Evolutionary conservation across 441 rosid species (phyloP).

Genomic region (Jatropha podagrica): DNA sequence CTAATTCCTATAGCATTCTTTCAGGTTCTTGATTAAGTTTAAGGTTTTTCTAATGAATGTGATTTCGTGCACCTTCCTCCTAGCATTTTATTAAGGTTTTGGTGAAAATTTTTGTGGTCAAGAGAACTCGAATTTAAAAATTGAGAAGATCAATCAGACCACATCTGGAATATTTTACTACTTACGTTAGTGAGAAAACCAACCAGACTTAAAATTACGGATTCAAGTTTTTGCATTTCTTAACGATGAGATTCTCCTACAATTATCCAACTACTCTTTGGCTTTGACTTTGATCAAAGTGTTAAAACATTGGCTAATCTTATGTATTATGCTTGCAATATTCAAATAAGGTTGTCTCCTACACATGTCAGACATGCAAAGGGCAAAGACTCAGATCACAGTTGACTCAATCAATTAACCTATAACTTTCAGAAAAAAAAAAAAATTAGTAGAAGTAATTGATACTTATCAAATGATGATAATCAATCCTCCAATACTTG

Average conservation of each 20-base stretch:
- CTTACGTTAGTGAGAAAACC: too few species aligned
- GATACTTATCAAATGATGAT: slow-evolving; percentile 15
- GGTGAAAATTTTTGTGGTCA: too few species aligned
- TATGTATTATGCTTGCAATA: slow-evolving; percentile 14
- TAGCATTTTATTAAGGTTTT: slow-evolving; percentile 2
- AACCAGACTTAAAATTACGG: too few species aligned
- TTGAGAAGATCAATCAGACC: too few species aligned
- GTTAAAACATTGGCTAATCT: slow-evolving; percentile 1
- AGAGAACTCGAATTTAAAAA: too few species aligned
- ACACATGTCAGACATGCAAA: slow-evolving; percentile 44
- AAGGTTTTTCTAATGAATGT: neutral
- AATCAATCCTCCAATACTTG: slow-evolving; percentile 14
- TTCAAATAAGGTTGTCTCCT: slow-evolving; percentile 13
- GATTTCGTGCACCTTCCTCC: slow-evolving; percentile 29
- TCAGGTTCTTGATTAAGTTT: neutral
- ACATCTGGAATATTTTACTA: too few species aligned
- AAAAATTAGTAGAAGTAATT: neutral
- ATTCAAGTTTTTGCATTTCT: slow-evolving; percentile 19
- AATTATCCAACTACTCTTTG: slow-evolving; percentile 35
- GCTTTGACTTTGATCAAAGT: slow-evolving; percentile 36
- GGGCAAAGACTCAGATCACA: slow-evolving; percentile 15
- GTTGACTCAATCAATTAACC: slow-evolving; percentile 29
- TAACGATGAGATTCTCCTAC: slow-evolving; percentile 29
- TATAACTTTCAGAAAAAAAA: neutral
- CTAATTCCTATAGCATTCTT: slow-evolving; percentile 24